Conservation (phyloP, 495 filamentous ascomycete genomes). For the Tirmania nivea region DNA sequence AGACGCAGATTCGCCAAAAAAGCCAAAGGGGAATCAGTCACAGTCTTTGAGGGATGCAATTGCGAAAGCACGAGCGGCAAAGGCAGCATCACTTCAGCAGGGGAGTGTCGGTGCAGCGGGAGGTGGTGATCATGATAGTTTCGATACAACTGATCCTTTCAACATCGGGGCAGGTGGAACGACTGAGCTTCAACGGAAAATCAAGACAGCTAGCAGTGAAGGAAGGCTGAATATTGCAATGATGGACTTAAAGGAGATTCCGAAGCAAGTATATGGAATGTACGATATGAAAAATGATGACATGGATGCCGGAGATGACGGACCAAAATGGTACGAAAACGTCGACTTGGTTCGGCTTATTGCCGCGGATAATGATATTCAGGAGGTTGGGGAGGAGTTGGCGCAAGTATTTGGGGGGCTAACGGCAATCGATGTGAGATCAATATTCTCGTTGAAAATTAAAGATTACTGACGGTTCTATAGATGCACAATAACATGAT, state of each 20-base stretch:
- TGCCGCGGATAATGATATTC: conserved; percentile 80
- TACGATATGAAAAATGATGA: conserved; percentile 45
- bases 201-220: conserved; percentile 52
- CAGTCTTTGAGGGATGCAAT: conserved; percentile 71
- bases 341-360: conserved; percentile 79
- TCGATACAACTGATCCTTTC: conserved; percentile 41
- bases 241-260: conserved; percentile 59
- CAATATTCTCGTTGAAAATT: background rate
- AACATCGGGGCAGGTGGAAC: conserved; percentile 35
- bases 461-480: background rate
- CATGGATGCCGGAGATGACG: conserved; percentile 22
- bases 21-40: conserved; percentile 24
- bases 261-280: conserved; percentile 71
- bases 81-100: conserved; percentile 22
- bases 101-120: conserved; percentile 18
- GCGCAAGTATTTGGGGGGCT: conserved; percentile 67
- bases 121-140: conserved; percentile 28
- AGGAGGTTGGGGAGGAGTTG: conserved; percentile 42
- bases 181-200: conserved; percentile 43
- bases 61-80: conserved; percentile 74
- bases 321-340: conserved; percentile 67
- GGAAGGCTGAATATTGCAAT: conserved; percentile 79
- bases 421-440: conserved; percentile 61
- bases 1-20: conserved; percentile 29
- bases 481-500: conserved; percentile 39